Evolutionary conservation across 2,329 filamentous ascomycete genomes (phyloP).

Genomic region (Knoxdaviesia capensis): DNA sequence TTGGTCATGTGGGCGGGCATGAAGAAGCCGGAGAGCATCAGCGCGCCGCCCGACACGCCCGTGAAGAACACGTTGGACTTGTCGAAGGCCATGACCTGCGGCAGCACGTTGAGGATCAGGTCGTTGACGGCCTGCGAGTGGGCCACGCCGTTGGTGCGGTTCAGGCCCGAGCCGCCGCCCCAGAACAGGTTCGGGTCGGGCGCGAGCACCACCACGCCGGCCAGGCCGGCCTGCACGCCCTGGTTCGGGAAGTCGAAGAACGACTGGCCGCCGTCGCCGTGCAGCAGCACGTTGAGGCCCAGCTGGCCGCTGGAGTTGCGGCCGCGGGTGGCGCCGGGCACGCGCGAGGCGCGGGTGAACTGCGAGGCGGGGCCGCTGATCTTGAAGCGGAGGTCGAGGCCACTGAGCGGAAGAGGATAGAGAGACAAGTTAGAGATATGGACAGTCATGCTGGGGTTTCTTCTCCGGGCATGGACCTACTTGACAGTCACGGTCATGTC

Average conservation of each 20-base stretch:
- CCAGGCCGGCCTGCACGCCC: slow-evolving; percentile 25
- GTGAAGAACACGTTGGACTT: slow-evolving; percentile 32
- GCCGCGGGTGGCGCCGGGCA: slow-evolving; percentile 20
- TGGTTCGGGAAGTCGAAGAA: slow-evolving; percentile 39
- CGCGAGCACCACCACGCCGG: slow-evolving; percentile 31
- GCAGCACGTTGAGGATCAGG: slow-evolving; percentile 31
- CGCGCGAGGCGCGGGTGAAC: slow-evolving; percentile 27
- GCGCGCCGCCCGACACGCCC: slow-evolving; percentile 31
- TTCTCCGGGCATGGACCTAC: slow-evolving; percentile 11
- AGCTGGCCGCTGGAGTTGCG: slow-evolving; percentile 15
- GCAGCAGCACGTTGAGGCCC: slow-evolving; percentile 35
- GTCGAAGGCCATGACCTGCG: slow-evolving; percentile 33
- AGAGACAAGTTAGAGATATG: slow-evolving; percentile 4
- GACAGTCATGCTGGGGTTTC: background rate
- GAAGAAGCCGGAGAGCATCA: slow-evolving; percentile 35
- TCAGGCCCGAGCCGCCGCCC: slow-evolving; percentile 30
- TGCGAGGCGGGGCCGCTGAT: slow-evolving; percentile 31
- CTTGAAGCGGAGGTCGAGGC: slow-evolving; percentile 32
- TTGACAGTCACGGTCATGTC: slow-evolving; percentile 34
- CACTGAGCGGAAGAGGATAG: slow-evolving; percentile 12
- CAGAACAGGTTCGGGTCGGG: slow-evolving; percentile 35
- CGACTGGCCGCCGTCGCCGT: slow-evolving; percentile 38
- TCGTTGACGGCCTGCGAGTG: slow-evolving; percentile 35
- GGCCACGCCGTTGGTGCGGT: slow-evolving; percentile 31
- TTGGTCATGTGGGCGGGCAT: slow-evolving; percentile 33